Conservation (phyloP, 495 filamentous ascomycete species). For the Lasiosphaeria hispida region DNA sequence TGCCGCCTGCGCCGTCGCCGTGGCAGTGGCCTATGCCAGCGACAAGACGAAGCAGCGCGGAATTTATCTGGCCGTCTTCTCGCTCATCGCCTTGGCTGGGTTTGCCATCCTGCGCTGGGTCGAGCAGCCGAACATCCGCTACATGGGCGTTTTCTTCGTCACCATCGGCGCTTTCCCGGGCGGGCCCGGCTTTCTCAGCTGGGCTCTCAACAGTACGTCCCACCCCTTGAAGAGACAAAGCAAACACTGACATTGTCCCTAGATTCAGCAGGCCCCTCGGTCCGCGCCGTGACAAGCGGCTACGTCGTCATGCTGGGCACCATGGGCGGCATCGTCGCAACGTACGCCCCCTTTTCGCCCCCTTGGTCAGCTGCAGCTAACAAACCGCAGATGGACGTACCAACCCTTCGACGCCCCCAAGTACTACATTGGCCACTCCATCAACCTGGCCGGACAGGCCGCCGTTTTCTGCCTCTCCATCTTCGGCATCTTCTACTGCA, state of each 20-base stretch:
- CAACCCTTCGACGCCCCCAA: conserved; percentile 45
- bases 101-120: conserved; percentile 37
- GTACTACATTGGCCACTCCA: conserved; percentile 55
- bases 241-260: neutral
- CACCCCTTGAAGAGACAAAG: no score
- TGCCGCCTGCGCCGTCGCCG: conserved; percentile 52
- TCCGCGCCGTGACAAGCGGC: conserved; percentile 52
- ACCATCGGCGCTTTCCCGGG: conserved; percentile 52
- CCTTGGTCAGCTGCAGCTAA: neutral
- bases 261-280: conserved; percentile 53
- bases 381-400: conserved; percentile 50
- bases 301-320: conserved; percentile 57
- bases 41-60: conserved; percentile 63
- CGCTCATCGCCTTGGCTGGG: conserved; percentile 44
- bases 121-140: conserved; percentile 27
- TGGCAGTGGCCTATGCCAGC: conserved; percentile 55
- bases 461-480: conserved; percentile 39
- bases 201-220: conserved; percentile 53
- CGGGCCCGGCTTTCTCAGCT: conserved; percentile 54
- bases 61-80: conserved; percentile 49
- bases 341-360: conserved; percentile 26
- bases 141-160: conserved; percentile 48
- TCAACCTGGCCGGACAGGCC: conserved; percentile 55
- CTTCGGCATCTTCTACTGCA: conserved; percentile 52
- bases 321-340: conserved; percentile 55